phyloP scores from a whole-genome alignment of 2,329 filamentous ascomycete genomes.

The Fusarium globosum region DNA sequence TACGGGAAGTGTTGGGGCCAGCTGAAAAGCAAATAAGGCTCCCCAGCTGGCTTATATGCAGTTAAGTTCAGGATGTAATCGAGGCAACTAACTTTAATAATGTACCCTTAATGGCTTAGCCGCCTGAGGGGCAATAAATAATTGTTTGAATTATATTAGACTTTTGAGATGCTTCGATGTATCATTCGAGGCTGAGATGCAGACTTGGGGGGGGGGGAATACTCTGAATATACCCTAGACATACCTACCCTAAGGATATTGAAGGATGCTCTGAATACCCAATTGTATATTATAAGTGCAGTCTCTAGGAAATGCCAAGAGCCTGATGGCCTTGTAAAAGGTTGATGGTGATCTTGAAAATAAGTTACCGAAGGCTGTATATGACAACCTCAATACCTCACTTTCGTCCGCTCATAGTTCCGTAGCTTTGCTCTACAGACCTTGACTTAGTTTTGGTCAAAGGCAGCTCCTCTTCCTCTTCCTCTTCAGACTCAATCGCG shows the following conservation, averaged over 20 bases:
- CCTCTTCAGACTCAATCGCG: constrained; percentile 34
- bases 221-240: background rate
- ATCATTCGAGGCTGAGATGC: background rate
- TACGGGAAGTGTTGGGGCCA: background rate
- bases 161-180: background rate
- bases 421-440: constrained; percentile 24
- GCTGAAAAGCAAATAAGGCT: background rate
- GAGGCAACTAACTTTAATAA: background rate
- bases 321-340: background rate
- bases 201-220: background rate
- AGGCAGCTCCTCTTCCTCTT: constrained; percentile 37
- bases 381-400: background rate
- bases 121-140: background rate
- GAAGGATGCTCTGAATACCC: background rate
- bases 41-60: background rate
- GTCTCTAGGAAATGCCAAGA: background rate
- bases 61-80: background rate
- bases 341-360: background rate
- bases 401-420: constrained; percentile 30
- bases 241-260: background rate
- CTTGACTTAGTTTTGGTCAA: constrained; percentile 13
- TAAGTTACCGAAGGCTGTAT: background rate
- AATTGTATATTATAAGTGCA: background rate
- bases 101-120: background rate
- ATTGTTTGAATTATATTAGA: background rate